phyloP scores from a whole-genome alignment of 2,329 filamentous ascomycete species.

The Fusarium napiforme region DNA sequence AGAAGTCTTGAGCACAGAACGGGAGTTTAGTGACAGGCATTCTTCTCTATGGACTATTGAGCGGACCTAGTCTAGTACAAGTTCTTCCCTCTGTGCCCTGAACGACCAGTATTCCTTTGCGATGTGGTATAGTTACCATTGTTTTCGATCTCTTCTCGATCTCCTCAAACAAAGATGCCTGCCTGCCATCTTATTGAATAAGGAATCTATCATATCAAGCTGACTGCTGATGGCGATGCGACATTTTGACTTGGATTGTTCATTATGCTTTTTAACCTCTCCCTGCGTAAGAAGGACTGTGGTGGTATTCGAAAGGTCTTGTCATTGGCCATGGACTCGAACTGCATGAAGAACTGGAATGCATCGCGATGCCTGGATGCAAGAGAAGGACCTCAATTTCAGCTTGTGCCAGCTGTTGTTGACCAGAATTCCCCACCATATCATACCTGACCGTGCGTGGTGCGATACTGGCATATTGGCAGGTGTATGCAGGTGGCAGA shows the following conservation, averaged over 20 bases:
- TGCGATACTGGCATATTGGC: conserved; percentile 23
- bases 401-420: conserved; percentile 21
- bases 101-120: background rate
- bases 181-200: background rate
- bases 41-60: background rate
- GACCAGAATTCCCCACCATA: conserved; percentile 31
- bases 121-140: conserved; percentile 9
- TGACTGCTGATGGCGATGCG: background rate
- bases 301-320: conserved; percentile 4
- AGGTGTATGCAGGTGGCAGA: conserved; percentile 38
- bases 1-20: conserved; percentile 16
- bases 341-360: conserved; percentile 42
- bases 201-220: background rate
- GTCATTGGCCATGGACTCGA: conserved; percentile 14
- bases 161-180: background rate
- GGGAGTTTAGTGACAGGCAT: background rate
- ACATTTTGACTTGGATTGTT: background rate
- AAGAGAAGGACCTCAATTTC: conserved; percentile 19
- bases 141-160: background rate
- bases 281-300: conserved; percentile 23
- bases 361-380: conserved; percentile 38
- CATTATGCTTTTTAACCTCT: conserved; percentile 9
- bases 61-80: background rate
- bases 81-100: background rate
- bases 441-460: conserved; percentile 17